A percentile compares a stretch with the other conserved stretches of the same genome.
Conservation (phyloP, 139 green algal species). For the Micractinium sp. region DNA sequence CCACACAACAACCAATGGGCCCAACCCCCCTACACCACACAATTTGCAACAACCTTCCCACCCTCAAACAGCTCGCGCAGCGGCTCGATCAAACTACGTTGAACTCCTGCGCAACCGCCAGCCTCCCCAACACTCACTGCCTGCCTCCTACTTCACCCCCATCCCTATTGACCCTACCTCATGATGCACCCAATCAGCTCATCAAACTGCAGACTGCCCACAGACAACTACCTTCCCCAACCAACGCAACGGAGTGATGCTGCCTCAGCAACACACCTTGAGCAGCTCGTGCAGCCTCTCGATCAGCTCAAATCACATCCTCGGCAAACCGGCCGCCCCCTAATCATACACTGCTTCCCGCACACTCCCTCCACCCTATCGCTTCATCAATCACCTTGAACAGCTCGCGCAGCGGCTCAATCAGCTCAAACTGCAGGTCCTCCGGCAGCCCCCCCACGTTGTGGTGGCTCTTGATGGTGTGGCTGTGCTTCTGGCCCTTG, state of each 20-base stretch:
- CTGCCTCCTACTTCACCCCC: not conserved
- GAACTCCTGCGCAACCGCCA: conserved; percentile 80
- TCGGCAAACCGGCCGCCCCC: too few relatives aligned
- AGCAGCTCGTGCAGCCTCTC: conserved; percentile 97
- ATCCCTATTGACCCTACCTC: not conserved
- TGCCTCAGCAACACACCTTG: conserved; percentile 73
- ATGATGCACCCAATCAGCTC: too few relatives aligned
- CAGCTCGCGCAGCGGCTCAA: conserved; percentile 97
- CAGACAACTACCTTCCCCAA: not conserved
- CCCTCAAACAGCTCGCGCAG: conserved; percentile 98
- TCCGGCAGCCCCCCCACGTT: conserved; percentile 99
- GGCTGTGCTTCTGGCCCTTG: conserved; percentile 94
- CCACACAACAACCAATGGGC: too few relatives aligned
- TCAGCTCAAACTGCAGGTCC: conserved; percentile 95
- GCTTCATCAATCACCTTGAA: conserved; percentile 88
- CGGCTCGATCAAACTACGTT: conserved; percentile 97
- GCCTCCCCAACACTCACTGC: too few relatives aligned
- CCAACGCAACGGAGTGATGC: not conserved
- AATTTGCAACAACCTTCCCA: too few relatives aligned
- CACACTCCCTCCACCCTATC: too few relatives aligned
- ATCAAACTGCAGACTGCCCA: not conserved
- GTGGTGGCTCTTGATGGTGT: conserved; percentile 99
- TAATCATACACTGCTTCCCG: too few relatives aligned
- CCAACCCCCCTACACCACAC: too few relatives aligned
- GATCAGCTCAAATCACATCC: too few relatives aligned